Conservation (phyloP, 2,329 filamentous ascomycete species). For the Ceratocystiopsis minuta region DNA sequence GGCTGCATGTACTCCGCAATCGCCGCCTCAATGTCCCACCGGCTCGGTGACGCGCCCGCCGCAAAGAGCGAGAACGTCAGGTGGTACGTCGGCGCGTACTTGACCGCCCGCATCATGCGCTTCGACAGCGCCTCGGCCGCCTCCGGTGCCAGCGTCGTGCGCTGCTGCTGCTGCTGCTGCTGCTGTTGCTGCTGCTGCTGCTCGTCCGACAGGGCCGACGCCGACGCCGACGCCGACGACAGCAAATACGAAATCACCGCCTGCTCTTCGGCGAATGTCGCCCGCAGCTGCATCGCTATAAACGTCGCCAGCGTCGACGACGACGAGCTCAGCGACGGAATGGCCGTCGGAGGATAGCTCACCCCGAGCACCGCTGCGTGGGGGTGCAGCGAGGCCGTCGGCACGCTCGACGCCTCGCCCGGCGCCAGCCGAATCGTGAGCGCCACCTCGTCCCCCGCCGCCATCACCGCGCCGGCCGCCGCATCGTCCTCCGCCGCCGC, state of each 20-base stretch:
- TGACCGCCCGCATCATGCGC: conserved; percentile 70
- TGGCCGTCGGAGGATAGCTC: conserved; percentile 52
- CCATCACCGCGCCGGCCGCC: conserved; percentile 10
- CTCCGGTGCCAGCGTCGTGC: conserved; percentile 23
- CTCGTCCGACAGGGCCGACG: conserved; percentile 26
- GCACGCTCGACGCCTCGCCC: conserved; percentile 26
- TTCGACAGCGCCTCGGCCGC: conserved; percentile 38
- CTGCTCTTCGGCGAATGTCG: conserved; percentile 74
- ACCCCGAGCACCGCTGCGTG: conserved; percentile 59
- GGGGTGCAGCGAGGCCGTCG: conserved; percentile 45
- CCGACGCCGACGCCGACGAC: conserved; percentile 23
- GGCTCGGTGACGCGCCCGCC: conserved; percentile 55
- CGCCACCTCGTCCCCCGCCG: conserved; percentile 31
- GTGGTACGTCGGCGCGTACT: conserved; percentile 87
- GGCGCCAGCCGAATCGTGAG: conserved; percentile 55
- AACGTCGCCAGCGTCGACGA: conserved; percentile 60
- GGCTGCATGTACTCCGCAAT: conserved; percentile 68
- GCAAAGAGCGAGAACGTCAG: conserved; percentile 92
- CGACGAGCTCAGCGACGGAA: conserved; percentile 47
- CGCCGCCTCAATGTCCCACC: conserved; percentile 79
- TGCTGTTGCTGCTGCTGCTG: conserved; percentile 18
- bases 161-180: too few relatives aligned
- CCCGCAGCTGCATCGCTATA: conserved; percentile 59
- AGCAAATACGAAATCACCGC: conserved; percentile 64
- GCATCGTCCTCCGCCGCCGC: conserved; percentile 15